These are phyloP conservation scores for Syncephalastrum monosporum DNA, from an alignment of 371 early-diverging fungal genomes.

Conservation along the genomic window DNA sequence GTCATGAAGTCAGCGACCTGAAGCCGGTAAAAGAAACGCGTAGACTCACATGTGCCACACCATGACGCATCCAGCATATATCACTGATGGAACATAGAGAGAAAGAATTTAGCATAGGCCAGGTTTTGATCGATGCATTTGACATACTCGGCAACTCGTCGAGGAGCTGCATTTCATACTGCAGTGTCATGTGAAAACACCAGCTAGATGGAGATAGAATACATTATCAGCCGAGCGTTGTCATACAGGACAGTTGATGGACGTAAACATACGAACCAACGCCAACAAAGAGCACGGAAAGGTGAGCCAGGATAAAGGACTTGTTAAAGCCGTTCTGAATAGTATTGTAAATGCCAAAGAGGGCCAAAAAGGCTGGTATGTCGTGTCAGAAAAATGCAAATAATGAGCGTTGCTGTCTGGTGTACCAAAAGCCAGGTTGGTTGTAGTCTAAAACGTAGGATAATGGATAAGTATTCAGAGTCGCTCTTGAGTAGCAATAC, in stretches of 20 bases:
- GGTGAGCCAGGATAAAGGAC: constrained; percentile 58
- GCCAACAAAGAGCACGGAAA: constrained; percentile 64
- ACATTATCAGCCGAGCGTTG: background rate
- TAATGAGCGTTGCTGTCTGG: constrained; percentile 1
- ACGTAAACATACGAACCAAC: constrained; percentile 53
- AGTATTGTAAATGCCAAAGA: constrained; percentile 56
- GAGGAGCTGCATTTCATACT: constrained; percentile 74
- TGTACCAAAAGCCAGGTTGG: constrained; percentile 60
- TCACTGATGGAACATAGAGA: constrained; percentile 33
- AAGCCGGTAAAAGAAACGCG: background rate
- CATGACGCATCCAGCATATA: constrained; percentile 49
- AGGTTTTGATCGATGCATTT: constrained; percentile 1
- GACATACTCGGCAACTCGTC: constrained; percentile 69
- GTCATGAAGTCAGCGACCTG: constrained; percentile 27
- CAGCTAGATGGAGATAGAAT: constrained; percentile 32
- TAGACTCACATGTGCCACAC: constrained; percentile 44
- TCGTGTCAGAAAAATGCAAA: background rate
- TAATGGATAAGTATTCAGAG: background rate
- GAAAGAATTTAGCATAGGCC: background rate
- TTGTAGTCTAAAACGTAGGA: constrained; percentile 33
- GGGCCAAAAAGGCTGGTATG: constrained; percentile 33
- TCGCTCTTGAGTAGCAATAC: background rate
- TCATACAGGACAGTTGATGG: background rate
- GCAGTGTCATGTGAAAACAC: constrained; percentile 81
- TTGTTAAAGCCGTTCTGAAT: constrained; percentile 43